Percentiles rank a stretch among this genome's conserved stretches.
phyloP scores from a whole-genome alignment of 202 grass and related monocot genomes.

The Digitaria exilis region DNA sequence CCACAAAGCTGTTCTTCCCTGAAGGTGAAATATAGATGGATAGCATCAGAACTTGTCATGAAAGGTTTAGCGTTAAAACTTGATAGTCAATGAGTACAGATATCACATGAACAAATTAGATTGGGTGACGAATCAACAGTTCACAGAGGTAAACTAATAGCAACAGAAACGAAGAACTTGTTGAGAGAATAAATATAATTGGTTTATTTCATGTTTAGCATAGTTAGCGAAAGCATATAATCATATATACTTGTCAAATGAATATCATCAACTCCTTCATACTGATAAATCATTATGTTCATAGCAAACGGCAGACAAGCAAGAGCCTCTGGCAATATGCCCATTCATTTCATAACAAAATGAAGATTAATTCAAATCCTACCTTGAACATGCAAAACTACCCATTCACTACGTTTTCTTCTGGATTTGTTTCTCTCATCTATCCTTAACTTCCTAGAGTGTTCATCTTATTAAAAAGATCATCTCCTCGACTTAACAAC shows the following conservation, averaged over 20 bases:
- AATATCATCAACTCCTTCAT: neutral
- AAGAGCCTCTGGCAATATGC: neutral
- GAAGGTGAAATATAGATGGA: conserved; percentile 34
- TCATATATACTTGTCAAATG: conserved; percentile 6
- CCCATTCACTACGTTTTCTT: neutral
- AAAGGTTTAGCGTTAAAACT: neutral
- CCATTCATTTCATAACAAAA: neutral
- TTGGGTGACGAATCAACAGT: neutral
- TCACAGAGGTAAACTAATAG: no score
- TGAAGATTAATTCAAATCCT: neutral
- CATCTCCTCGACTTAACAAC: neutral
- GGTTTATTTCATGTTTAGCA: neutral
- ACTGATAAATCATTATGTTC: conserved; percentile 8
- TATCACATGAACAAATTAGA: neutral
- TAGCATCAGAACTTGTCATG: no score
- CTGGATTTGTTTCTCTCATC: conserved; percentile 22
- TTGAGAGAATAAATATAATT: neutral
- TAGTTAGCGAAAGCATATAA: neutral
- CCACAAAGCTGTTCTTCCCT: conserved; percentile 96
- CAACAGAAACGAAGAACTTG: neutral
- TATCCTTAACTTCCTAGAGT: neutral
- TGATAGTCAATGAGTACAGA: neutral
- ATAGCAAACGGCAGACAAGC: neutral
- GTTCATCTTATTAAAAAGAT: conserved; percentile 8
- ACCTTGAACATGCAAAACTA: neutral